Evolutionary conservation across 2,329 filamentous ascomycete genomes (phyloP), one percentile per base, ranked within the genome.

Genomic region (Chaetomium sp.): DNA sequence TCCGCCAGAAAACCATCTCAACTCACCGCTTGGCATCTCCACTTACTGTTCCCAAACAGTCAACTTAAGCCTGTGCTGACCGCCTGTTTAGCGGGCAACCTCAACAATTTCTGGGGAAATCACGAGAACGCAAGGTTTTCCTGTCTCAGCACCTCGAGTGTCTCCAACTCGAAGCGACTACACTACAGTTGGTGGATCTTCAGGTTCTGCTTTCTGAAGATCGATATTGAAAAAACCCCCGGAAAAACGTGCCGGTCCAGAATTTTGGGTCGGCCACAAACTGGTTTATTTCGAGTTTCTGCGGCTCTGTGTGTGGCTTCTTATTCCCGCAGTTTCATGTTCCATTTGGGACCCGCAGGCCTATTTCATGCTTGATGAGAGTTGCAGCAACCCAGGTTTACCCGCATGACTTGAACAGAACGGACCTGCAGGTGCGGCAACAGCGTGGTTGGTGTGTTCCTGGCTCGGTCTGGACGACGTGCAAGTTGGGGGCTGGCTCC

Each of bases 401-500:
- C 47, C 40, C 57, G 59, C 57, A 59, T 52, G 32, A 40, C 46
- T 44, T 41, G 35, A 46, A 7, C 19, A 27, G 14, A 41, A 35
- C 35, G 55, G 55, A 56, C 56, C 57, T 59, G 61, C 61, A 62
- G 54, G 14, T 45, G 46, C 40, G 19, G 19, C 19, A 27, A 42
- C 8, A 38, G 50, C 53, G 33, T 56, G 56, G 49, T 47, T 43
- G 14, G 51, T 36, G 50, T 38, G 27, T 51, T 14, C n/a, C 40
- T 41, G 33, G 5, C 45, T 35, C 8, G 48, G 35, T 41, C 52
- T 44, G 56, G 49, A 46, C 48, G 41, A 55, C 57, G 55, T 61
- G 53, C 59, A 59, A 62, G 61, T 61, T 46, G 48, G 32, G 50
- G 38, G 53, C 47, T 60, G 58, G 52, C 52, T 57, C 27, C 14